Evolutionary conservation across 768 basidiomycete genomes (phyloP), one percentile per base, ranked within the genome.

Genomic region (Psilocybe sp.): DNA sequence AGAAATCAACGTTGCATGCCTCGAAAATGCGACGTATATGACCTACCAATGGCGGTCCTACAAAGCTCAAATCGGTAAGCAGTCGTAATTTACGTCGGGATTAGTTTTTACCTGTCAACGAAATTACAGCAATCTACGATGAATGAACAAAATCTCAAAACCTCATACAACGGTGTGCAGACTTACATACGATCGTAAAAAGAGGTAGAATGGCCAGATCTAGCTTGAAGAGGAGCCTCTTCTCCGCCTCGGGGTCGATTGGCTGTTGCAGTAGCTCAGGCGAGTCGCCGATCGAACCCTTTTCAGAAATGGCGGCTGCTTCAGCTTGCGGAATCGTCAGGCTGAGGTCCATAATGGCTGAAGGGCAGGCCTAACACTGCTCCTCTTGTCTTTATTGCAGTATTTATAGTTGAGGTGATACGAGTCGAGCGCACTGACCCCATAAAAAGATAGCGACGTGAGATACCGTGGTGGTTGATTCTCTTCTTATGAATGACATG

Each of bases 141-240:
- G 19, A 49, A 12, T 49, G 39, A 8, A 4, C n/a, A n/a, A n/a
- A 1, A 18, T 12, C 15, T 12, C 42, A 35, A 33, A 13, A 31
- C 11, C 4, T 28, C n/a, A 45, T 20, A 32, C 13, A 40, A 23
- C n/a, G 20, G n/a, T 5, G 8, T 31, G 10, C 5, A 15, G 13
- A 50, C 70, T 57, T 56, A 70, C 70, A 71, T 19, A 73, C 63
- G 15, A 70, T 46, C 10, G 66, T 68, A 48, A 70, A 69, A 34
- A 72, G 45, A 8, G 71, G 71, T 18, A 73, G 38, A 12, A 73
- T 44, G 14, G 54, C 52, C 49, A 51, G 60, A 49, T 70, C 70
- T 31, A 69, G 51, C 45, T 71, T 72, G 14, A 63, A 51, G 4
- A 71, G 46, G 6, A 71, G 63, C 44, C 52, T 62, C 40, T 55